Percentiles rank a stretch among this genome's conserved stretches.
Conservation (phyloP, 2,329 filamentous ascomycete species). For the Xylariaceae sp. region DNA sequence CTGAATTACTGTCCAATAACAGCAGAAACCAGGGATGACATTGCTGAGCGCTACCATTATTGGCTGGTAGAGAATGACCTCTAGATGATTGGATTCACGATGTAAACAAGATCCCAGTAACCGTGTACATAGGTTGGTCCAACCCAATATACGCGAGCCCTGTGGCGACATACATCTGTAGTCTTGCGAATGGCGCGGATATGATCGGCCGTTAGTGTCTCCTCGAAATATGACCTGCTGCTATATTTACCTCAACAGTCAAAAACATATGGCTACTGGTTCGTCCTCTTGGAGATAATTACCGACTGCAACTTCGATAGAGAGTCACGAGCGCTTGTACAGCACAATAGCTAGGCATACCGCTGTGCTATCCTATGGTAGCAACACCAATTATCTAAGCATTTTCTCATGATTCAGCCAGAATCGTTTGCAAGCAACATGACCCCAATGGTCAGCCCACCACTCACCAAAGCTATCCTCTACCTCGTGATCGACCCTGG, state of each 20-base stretch:
- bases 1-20: slow-evolving; percentile 16
- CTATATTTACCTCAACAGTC: not conserved
- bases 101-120: slow-evolving; percentile 1
- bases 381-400: slow-evolving; percentile 60
- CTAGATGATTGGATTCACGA: slow-evolving; percentile 1
- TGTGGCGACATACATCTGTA: not conserved
- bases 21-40: not conserved
- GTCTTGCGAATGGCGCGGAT: not conserved
- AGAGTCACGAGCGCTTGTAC: not conserved
- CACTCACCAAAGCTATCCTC: slow-evolving; percentile 96
- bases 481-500: slow-evolving; percentile 75
- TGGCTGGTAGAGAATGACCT: slow-evolving; percentile 4
- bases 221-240: not conserved
- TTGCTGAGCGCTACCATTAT: slow-evolving; percentile 1
- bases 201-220: not conserved
- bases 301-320: not conserved
- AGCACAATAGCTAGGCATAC: not conserved
- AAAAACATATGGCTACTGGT: not conserved
- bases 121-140: not conserved
- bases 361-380: not conserved
- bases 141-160: not conserved
- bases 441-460: slow-evolving; percentile 92
- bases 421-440: slow-evolving; percentile 80
- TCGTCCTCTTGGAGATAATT: not conserved
- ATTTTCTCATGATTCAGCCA: slow-evolving; percentile 79